Conservation (phyloP, 176 grass and related monocot genomes). For the Aegilops longissima region DNA sequence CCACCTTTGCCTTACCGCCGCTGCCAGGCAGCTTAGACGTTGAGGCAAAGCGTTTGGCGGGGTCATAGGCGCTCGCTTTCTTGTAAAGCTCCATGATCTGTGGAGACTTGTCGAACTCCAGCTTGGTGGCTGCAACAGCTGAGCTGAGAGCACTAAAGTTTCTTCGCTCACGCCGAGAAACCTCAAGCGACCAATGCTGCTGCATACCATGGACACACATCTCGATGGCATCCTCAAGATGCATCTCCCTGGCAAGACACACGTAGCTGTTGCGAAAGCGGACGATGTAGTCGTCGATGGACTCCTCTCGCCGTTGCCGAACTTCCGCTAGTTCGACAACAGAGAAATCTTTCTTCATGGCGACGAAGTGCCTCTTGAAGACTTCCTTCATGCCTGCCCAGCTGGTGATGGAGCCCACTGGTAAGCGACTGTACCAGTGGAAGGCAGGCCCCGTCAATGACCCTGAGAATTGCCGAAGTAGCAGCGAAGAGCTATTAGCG, state of each 20-base stretch:
- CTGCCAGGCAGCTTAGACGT: not conserved
- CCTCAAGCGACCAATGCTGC: too few species aligned
- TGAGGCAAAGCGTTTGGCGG: not conserved
- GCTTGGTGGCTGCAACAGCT: not conserved
- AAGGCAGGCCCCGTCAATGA: not conserved
- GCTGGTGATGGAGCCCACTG: not conserved
- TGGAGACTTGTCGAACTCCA: not conserved
- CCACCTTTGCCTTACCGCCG: not conserved
- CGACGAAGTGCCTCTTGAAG: too few species aligned
- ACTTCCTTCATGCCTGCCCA: too few species aligned
- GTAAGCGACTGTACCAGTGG: not conserved
- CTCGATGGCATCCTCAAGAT: too few species aligned
- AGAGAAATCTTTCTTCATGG: too few species aligned
- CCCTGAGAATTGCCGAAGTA: not conserved
- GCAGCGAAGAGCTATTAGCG: not conserved
- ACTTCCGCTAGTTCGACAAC: too few species aligned
- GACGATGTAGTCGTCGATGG: too few species aligned
- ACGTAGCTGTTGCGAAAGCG: too few species aligned
- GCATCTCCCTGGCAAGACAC: too few species aligned
- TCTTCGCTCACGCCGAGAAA: too few species aligned
- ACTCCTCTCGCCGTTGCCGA: too few species aligned
- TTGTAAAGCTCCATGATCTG: constrained; percentile 3
- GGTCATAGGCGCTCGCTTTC: not conserved
- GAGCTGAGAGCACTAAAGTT: not conserved
- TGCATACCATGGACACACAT: too few species aligned